Evolutionary conservation across 345 rosid species (phyloP).

Genomic region (Reutealis trisperma): DNA sequence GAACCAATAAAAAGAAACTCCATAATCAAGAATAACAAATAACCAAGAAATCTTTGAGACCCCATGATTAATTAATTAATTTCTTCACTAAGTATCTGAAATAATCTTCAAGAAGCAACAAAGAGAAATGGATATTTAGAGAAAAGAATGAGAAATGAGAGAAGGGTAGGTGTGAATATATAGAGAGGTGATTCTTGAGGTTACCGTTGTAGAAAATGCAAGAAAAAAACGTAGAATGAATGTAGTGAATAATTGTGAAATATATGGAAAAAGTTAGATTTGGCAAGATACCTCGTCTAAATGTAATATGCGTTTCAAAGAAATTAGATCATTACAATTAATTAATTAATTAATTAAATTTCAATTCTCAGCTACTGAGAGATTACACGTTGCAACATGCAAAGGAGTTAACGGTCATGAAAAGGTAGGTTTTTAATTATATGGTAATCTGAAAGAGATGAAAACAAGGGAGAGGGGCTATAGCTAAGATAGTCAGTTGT

Average conservation of each 20-base stretch:
- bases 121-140: neutral
- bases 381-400: conserved; percentile 58
- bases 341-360: neutral
- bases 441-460: neutral
- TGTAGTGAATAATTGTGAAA: neutral
- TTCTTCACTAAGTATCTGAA: conserved; percentile 9
- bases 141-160: neutral
- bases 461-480: neutral
- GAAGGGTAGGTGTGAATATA: conserved; percentile 15
- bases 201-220: conserved; percentile 36
- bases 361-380: neutral
- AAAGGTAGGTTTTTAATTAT: neutral
- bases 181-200: conserved; percentile 25
- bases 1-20: conserved; percentile 8
- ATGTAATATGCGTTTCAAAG: conserved; percentile 39
- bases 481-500: neutral
- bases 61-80: conserved; percentile 25
- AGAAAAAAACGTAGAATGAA: neutral
- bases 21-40: conserved; percentile 21
- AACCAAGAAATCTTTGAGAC: conserved; percentile 17
- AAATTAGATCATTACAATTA: neutral
- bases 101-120: neutral
- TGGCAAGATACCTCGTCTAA: conserved; percentile 22
- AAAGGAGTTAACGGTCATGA: conserved; percentile 46
- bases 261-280: conserved; percentile 21